Conservation (phyloP, 305 asterid genomes). For the Fraxinus latifolia region DNA sequence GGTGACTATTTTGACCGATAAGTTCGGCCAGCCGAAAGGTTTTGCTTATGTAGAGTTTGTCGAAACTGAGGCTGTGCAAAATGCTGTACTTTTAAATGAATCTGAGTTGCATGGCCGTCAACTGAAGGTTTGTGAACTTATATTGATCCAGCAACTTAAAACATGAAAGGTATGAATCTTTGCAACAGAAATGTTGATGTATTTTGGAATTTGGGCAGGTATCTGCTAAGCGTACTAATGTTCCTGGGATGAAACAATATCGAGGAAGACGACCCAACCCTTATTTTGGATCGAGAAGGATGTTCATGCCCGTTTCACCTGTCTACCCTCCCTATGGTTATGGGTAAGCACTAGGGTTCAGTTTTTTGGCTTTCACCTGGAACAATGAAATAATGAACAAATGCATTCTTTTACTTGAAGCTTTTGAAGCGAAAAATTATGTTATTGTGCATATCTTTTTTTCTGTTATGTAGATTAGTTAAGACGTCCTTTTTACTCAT, state of each 20-base stretch:
- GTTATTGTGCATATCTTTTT: not conserved
- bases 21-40: slow-evolving; percentile 46
- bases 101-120: slow-evolving; percentile 50
- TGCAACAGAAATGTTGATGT: not conserved
- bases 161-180: not conserved
- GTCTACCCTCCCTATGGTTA: slow-evolving; percentile 38
- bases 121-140: slow-evolving; percentile 35
- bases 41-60: slow-evolving; percentile 49
- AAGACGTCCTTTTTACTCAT: not conserved
- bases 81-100: slow-evolving; percentile 36
- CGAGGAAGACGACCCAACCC: slow-evolving; percentile 49
- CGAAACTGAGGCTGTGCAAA: slow-evolving; percentile 46
- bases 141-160: not conserved
- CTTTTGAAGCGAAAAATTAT: not conserved
- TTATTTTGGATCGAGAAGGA: slow-evolving; percentile 38
- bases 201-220: slow-evolving; percentile 34
- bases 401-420: not conserved
- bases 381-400: not conserved
- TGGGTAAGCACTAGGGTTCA: slow-evolving; percentile 38
- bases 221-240: slow-evolving; percentile 56
- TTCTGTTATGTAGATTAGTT: not conserved
- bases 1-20: slow-evolving; percentile 47
- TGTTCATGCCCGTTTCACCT: slow-evolving; percentile 37
- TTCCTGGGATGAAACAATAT: slow-evolving; percentile 54
- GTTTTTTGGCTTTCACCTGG: not conserved